A percentile compares a stretch with the other conserved stretches of the same genome.
Conservation (phyloP, 2,329 filamentous ascomycete genomes). For the Achaetomium macrosporum region DNA sequence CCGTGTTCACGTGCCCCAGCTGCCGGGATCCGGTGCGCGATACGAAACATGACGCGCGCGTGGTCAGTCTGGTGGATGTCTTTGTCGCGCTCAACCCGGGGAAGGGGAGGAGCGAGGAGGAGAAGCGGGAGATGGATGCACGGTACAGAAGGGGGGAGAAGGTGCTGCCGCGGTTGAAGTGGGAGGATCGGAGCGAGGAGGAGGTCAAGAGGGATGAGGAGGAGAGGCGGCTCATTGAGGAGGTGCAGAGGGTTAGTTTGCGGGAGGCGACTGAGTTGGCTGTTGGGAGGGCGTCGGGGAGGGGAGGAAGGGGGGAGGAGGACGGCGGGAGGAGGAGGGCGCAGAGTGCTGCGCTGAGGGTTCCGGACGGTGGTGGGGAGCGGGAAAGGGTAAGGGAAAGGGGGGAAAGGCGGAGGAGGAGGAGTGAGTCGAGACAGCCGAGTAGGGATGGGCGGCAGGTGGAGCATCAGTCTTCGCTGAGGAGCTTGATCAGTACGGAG, state of each 20-base stretch:
- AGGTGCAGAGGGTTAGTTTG: conserved; percentile 68
- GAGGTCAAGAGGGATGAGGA: conserved; percentile 66
- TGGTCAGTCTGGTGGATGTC: conserved; percentile 86
- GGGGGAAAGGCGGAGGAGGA: conserved; percentile 33
- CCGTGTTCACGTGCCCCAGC: conserved; percentile 79
- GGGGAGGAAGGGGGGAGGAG: conserved; percentile 32
- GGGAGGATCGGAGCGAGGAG: conserved; percentile 50
- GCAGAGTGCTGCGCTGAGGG: conserved; percentile 30
- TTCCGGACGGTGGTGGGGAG: conserved; percentile 22
- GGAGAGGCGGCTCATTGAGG: conserved; percentile 63
- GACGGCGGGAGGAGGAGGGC: conserved; percentile 26
- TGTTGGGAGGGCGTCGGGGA: conserved; percentile 26
- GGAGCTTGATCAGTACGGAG: conserved; percentile 75
- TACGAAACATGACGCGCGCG: conserved; percentile 83
- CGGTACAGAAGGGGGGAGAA: conserved; percentile 79
- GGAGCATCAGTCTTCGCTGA: conserved; percentile 83
- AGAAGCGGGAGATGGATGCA: conserved; percentile 68
- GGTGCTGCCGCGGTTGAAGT: conserved; percentile 61
- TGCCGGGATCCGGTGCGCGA: conserved; percentile 83
- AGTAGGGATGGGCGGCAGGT: conserved; percentile 50
- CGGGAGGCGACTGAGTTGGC: conserved; percentile 54
- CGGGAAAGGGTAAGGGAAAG: conserved; percentile 33
- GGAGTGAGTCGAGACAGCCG: conserved; percentile 42
- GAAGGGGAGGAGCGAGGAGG: conserved; percentile 61
- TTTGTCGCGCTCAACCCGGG: conserved; percentile 74